phyloP scores from a whole-genome alignment of 2,329 filamentous ascomycete species.

The Cladosporium sp. region DNA sequence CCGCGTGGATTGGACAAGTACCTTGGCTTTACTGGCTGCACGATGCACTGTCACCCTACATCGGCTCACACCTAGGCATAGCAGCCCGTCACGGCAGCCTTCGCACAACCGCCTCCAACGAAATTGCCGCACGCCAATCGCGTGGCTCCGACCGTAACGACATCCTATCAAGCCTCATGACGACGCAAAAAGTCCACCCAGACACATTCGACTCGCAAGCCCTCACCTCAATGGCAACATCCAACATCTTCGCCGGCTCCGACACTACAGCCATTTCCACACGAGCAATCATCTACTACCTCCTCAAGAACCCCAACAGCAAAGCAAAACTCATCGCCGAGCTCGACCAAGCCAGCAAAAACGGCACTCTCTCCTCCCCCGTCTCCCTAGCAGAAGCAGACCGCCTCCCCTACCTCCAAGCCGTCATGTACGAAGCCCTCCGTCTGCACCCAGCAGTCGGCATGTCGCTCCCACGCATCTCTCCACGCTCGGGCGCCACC shows the following conservation, averaged over 20 bases:
- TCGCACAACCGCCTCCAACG: conserved; percentile 26
- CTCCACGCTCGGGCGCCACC: conserved; percentile 33
- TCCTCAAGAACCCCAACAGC: conserved; percentile 30
- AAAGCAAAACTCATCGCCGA: conserved; percentile 32
- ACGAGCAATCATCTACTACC: conserved; percentile 34
- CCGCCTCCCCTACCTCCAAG: conserved; percentile 34
- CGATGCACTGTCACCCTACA: conserved; percentile 24
- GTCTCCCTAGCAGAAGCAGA: conserved; percentile 13
- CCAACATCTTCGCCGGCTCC: conserved; percentile 34
- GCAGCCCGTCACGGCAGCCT: conserved; percentile 23
- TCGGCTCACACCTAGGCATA: conserved; percentile 24
- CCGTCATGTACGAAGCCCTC: conserved; percentile 41
- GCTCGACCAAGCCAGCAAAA: conserved; percentile 25
- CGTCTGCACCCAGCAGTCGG: conserved; percentile 41
- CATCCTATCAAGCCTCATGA: conserved; percentile 49
- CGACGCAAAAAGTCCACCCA: conserved; percentile 35
- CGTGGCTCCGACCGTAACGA: conserved; percentile 36
- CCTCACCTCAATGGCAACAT: conserved; percentile 37
- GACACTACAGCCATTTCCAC: conserved; percentile 42
- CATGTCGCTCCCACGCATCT: conserved; percentile 35
- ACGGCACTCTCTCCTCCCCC: conserved; percentile 27
- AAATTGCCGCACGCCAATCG: conserved; percentile 28
- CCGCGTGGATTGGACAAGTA: conserved; percentile 21
- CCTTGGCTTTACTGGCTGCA: conserved; percentile 26
- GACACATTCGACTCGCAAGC: conserved; percentile 37